Evolutionary conservation across 2,329 filamentous ascomycete species (phyloP), one percentile per base, ranked within the genome.

Genomic region (Alternaria sp.): DNA sequence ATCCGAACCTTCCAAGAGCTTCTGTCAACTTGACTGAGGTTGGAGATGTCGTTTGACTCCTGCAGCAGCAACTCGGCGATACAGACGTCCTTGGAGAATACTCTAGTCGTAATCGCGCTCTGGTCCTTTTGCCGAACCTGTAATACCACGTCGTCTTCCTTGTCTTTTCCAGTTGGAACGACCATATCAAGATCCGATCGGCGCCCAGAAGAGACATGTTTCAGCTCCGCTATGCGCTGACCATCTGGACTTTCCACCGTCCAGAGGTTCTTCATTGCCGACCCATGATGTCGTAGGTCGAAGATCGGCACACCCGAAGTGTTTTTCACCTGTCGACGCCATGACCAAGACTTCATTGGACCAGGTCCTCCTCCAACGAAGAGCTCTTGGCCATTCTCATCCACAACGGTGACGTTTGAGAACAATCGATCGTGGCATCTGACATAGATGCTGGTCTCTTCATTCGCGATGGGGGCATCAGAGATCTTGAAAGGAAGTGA

Each of bases 1-100:
- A 56, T 56, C 12, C 54, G 32, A 25, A 45, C 54, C 43, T 28
- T 46, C 54, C 54, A 56, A 46, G 54, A 44, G 43, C 54, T 56
- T 21, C 54, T 40, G 17, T 56, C 54, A 15, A 56, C 21, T 26
- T 25, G 19, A 17, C 36, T 56, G 19, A 45, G 36, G 17, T 56
- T 40, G 17, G 54, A 26, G 17, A 56, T 56, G 15, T 56, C 54
- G 36, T 56, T 56, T 6, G 54, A 56, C 54, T 56, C 54, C 5
- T 45, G 54, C 15, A 56, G 17, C 36, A 28, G 54, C 36, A 56
- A 17, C 15, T 45, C 54, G n/a, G 54, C 54, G 25, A 56, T 45
- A 3, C 54, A 56, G 11, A 7, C 19, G n/a, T 44, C 25, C 8
- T 25, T 30, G 17, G n/a, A 56, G 17, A 49, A 49, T 9, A 49